Evolutionary conservation across 1,284 basidiomycete species (phyloP).

Genomic region (Cryptococcus sp.): DNA sequence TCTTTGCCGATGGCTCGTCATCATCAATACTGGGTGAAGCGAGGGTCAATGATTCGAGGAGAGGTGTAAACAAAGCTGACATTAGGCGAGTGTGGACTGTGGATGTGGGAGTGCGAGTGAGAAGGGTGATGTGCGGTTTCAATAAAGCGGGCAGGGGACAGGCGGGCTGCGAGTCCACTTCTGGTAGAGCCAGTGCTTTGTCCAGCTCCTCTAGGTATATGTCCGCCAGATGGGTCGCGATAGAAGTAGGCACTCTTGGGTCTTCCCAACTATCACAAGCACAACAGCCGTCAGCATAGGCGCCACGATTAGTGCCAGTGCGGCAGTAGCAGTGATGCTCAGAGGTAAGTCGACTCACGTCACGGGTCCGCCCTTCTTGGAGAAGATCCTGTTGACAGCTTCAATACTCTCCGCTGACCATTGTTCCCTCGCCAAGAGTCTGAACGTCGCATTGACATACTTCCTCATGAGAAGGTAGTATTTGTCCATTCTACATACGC

Average conservation of each 20-base stretch:
- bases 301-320: background rate
- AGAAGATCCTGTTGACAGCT: slow-evolving; percentile 69
- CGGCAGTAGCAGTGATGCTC: background rate
- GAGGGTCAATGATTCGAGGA: slow-evolving; percentile 46
- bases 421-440: slow-evolving; percentile 67
- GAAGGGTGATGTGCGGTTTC: slow-evolving; percentile 45
- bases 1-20: slow-evolving; percentile 28
- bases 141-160: slow-evolving; percentile 44
- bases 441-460: slow-evolving; percentile 82
- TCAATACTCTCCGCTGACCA: slow-evolving; percentile 66
- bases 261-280: slow-evolving; percentile 64
- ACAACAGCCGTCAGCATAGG: background rate
- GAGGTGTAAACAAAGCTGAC: slow-evolving; percentile 58
- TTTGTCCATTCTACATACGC: slow-evolving; percentile 78
- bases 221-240: slow-evolving; percentile 84
- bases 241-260: slow-evolving; percentile 70
- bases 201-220: slow-evolving; percentile 90
- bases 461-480: slow-evolving; percentile 92
- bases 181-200: slow-evolving; percentile 59
- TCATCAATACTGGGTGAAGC: slow-evolving; percentile 16
- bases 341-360: slow-evolving; percentile 60
- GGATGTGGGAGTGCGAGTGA: slow-evolving; percentile 43
- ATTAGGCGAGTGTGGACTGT: slow-evolving; percentile 49
- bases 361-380: slow-evolving; percentile 67
- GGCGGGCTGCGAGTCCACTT: slow-evolving; percentile 32